Percentiles rank a stretch among this genome's conserved stretches.
Conservation (phyloP, 2,329 filamentous ascomycete genomes). For the Orbilia blumenaviensis region DNA sequence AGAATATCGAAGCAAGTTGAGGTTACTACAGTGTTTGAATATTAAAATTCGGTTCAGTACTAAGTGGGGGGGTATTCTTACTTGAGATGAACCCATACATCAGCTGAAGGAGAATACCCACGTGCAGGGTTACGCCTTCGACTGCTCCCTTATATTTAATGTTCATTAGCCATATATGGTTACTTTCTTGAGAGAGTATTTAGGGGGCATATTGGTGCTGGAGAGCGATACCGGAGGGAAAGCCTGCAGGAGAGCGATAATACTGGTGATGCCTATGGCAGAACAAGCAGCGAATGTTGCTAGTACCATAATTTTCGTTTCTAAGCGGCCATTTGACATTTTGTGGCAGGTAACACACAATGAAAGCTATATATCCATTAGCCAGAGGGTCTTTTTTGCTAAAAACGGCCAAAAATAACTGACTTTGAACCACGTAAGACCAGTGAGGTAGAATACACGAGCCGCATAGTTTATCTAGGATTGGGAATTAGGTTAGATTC, state of each 20-base stretch:
- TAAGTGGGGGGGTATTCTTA: not conserved
- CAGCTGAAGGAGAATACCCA: not conserved
- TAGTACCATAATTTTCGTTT: slow-evolving; percentile 15
- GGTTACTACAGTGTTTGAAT: not conserved
- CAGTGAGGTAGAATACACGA: slow-evolving; percentile 31
- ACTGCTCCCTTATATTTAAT: slow-evolving; percentile 10
- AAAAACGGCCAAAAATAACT: not conserved
- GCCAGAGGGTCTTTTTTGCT: not conserved
- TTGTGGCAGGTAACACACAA: slow-evolving; percentile 36
- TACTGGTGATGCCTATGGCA: slow-evolving; percentile 6
- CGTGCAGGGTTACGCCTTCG: slow-evolving; percentile 1
- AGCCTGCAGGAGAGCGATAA: slow-evolving; percentile 1
- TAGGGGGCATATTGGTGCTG: not conserved
- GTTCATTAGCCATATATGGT: not conserved
- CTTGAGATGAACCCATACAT: slow-evolving; percentile 19
- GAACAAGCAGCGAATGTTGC: slow-evolving; percentile 3
- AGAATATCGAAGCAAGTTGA: slow-evolving; percentile 30
- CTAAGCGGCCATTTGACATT: slow-evolving; percentile 32
- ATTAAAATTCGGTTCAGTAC: not conserved
- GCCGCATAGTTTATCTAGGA: slow-evolving; percentile 20
- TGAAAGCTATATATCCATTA: slow-evolving; percentile 12
- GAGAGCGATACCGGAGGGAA: slow-evolving; percentile 16
- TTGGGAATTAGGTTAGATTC: not conserved
- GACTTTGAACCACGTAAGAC: slow-evolving; percentile 37
- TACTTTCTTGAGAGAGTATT: not conserved